Evolutionary conservation across 2,329 filamentous ascomycete genomes (phyloP).

Genomic region (Botrytis deweyae): DNA sequence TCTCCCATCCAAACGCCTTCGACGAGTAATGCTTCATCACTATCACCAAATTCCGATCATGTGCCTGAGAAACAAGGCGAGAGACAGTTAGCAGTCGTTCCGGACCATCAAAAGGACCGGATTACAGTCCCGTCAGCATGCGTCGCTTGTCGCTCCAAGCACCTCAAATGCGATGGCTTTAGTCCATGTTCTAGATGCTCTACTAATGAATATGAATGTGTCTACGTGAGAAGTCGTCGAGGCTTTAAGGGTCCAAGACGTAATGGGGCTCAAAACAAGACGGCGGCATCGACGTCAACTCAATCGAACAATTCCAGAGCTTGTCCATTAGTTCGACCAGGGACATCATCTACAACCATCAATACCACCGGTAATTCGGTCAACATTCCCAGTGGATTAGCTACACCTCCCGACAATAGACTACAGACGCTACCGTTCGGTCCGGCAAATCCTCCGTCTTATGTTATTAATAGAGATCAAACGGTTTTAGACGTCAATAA

Average conservation of each 20-base stretch:
- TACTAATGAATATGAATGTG: conserved; percentile 58
- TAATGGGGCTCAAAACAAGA: conserved; percentile 18
- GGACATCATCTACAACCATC: conserved; percentile 21
- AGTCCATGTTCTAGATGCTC: conserved; percentile 69
- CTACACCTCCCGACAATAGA: conserved; percentile 35
- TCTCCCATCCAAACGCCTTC: conserved; percentile 20
- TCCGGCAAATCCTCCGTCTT: conserved; percentile 17
- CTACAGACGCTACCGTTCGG: conserved; percentile 28
- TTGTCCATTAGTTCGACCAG: conserved; percentile 33
- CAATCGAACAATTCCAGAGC: conserved; percentile 22
- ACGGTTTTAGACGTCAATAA: conserved; percentile 14
- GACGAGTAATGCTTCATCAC: conserved; percentile 21
- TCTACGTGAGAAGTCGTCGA: conserved; percentile 71
- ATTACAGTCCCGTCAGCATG: conserved; percentile 36
- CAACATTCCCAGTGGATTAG: conserved; percentile 34
- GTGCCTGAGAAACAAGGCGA: conserved; percentile 24
- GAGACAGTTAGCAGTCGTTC: conserved; percentile 18
- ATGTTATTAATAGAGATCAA: conserved; percentile 8
- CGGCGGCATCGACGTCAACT: conserved; percentile 11
- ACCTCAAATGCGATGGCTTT: conserved; percentile 73
- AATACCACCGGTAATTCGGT: conserved; percentile 23
- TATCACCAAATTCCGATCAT: conserved; percentile 18
- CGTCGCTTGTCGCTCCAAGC: conserved; percentile 46
- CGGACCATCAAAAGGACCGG: conserved; percentile 29
- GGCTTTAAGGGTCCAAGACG: conserved; percentile 67